These are phyloP conservation scores for Verticillium dahliae DNA, from an alignment of 2,329 filamentous ascomycete genomes.

Conservation along the genomic window DNA sequence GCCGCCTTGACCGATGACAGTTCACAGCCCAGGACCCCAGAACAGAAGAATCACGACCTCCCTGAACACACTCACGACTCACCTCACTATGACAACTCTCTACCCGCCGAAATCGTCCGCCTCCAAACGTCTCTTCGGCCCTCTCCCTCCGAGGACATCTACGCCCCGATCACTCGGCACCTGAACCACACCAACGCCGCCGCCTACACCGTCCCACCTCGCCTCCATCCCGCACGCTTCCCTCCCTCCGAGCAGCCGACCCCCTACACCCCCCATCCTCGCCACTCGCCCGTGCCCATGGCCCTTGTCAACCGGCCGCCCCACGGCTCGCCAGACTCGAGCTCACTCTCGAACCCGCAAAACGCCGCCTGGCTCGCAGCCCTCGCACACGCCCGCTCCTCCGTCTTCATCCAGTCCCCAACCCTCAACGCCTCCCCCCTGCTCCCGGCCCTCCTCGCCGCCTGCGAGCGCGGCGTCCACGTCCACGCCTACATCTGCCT, in stretches of 20 bases:
- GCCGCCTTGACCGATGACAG: neutral
- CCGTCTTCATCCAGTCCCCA: constrained; percentile 73
- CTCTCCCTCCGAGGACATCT: constrained; percentile 40
- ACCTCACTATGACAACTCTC: constrained; percentile 57
- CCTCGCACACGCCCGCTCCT: constrained; percentile 54
- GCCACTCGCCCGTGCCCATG: constrained; percentile 57
- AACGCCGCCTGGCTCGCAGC: constrained; percentile 70
- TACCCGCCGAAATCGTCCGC: constrained; percentile 54
- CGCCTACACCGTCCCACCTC: neutral
- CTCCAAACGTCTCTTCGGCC: constrained; percentile 52
- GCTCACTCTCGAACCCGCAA: constrained; percentile 59
- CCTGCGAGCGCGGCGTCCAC: constrained; percentile 59
- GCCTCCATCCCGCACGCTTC: neutral
- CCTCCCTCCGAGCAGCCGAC: constrained; percentile 46
- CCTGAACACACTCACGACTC: constrained; percentile 51
- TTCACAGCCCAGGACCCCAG: neutral
- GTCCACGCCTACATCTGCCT: constrained; percentile 68
- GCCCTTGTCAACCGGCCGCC: constrained; percentile 65
- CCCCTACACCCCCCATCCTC: constrained; percentile 54
- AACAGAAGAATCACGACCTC: constrained; percentile 18
- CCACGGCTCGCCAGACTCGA: constrained; percentile 57
- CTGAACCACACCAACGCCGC: constrained; percentile 42
- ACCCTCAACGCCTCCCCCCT: constrained; percentile 68
- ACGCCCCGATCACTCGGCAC: constrained; percentile 56
- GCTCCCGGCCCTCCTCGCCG: constrained; percentile 54